Conservation (phyloP, 345 rosid genomes). For the Microcos paniculata region DNA sequence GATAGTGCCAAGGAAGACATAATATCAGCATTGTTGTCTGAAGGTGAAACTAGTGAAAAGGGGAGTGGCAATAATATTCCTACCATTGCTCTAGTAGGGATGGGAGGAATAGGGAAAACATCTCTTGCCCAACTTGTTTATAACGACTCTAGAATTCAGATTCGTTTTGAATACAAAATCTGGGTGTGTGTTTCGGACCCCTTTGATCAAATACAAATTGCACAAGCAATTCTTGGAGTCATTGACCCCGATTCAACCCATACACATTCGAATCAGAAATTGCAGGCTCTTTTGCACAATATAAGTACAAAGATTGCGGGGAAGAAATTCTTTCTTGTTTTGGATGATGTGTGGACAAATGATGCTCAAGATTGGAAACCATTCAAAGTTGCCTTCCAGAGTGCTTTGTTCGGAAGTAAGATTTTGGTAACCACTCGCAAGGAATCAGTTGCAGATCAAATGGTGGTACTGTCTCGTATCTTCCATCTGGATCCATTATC, state of each 20-base stretch:
- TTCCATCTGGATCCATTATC: neutral
- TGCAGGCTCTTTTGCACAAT: too few species aligned
- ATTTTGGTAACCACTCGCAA: constrained; percentile 2
- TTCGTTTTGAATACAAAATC: neutral
- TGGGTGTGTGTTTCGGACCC: constrained; percentile 5
- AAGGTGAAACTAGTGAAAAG: neutral
- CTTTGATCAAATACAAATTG: neutral
- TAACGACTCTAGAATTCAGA: neutral
- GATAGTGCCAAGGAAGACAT: neutral
- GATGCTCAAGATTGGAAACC: neutral
- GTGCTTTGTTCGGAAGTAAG: neutral
- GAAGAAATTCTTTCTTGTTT: neutral
- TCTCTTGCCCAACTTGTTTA: constrained; percentile 1
- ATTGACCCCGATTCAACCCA: neutral
- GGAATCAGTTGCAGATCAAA: neutral
- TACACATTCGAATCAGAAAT: too few species aligned
- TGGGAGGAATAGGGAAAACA: constrained; percentile 14
- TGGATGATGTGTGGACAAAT: constrained; percentile 9
- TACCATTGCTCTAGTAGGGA: neutral
- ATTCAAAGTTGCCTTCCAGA: neutral
- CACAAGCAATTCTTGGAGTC: constrained; percentile 1
- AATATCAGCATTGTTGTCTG: neutral
- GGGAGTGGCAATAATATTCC: neutral
- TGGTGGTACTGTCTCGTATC: neutral
- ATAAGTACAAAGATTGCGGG: neutral